Conservation (phyloP, 2,329 filamentous ascomycete genomes). For the Phaeosphaeriaceae sp. region DNA sequence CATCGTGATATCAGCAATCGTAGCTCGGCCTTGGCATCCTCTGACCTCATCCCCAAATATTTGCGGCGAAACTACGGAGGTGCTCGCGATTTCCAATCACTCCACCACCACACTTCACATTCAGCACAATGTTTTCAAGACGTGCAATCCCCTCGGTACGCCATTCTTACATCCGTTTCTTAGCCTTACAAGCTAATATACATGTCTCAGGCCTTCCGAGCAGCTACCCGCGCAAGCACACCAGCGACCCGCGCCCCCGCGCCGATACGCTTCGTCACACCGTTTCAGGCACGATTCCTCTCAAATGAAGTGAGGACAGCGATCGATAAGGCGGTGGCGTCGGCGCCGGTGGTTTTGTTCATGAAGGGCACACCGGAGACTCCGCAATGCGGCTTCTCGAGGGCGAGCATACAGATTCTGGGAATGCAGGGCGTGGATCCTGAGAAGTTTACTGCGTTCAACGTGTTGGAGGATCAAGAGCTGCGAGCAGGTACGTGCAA, state of each 20-base stretch:
- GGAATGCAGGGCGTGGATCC: conserved; percentile 95
- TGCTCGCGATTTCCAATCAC: conserved; percentile 22
- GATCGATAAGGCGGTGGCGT: conserved; percentile 88
- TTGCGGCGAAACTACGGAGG: conserved; percentile 33
- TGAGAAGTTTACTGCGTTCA: conserved; percentile 95
- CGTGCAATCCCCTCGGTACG: conserved; percentile 46
- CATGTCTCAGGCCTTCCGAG: conserved; percentile 44
- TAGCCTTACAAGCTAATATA: not conserved
- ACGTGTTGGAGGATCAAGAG: conserved; percentile 91
- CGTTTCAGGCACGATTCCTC: conserved; percentile 70
- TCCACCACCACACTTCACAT: conserved; percentile 19
- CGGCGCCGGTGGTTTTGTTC: conserved; percentile 93
- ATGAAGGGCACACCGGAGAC: conserved; percentile 99
- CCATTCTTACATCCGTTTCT: not conserved
- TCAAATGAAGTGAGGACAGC: conserved; percentile 81
- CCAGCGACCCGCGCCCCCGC: conserved; percentile 32
- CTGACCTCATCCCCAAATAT: conserved; percentile 40
- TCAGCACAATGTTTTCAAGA: conserved; percentile 47
- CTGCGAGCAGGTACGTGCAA: conserved; percentile 72
- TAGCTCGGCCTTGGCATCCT: conserved; percentile 27
- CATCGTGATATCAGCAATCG: conserved; percentile 16
- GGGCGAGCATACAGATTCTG: conserved; percentile 92
- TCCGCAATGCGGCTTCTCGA: conserved; percentile 95
- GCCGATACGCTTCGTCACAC: conserved; percentile 55
- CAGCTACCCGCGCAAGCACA: conserved; percentile 39